Evolutionary conservation across 2,329 filamentous ascomycete genomes (phyloP), one percentile per base, ranked within the genome.

Genomic region (Colletotrichum trifolii): DNA sequence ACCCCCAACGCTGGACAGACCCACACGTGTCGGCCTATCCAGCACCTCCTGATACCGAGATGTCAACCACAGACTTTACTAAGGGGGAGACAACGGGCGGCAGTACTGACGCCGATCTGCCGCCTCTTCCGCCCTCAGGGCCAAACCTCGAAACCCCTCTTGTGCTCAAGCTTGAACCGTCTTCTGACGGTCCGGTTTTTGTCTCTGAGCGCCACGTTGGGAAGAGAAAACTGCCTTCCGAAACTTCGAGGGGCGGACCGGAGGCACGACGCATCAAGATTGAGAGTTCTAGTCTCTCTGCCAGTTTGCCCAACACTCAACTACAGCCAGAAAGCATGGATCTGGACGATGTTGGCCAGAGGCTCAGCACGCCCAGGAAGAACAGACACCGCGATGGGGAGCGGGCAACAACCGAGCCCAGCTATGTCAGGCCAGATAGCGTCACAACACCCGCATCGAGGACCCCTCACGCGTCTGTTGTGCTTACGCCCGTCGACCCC

Each of bases 301-400:
- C 25, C 25, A 40, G 66, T 73, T 57, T 73, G 46, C 71, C 62
- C 12, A 69, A 69, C 46, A 75, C 74, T 46, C 67, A 66, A 13
- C 67, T 66, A 50, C 65, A 67, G 9, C 77, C 85, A 45, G 87
- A 88, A 55, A 90, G 87, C 58, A 80, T 90, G 54, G 88, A 91
- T 71, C 78, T 91, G 10, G 85, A 88, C 70, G 79, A 83, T 46
- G 75, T 81, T 55, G 82, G 80, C 8, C 74, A 73, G 46, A 75
- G 50, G 77, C 82, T 70, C 73, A 68, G 79, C 55, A 86, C 81
- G 11, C 80, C 79, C 54, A 77, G 76, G 67, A 80, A 82, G n/a
- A 60, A 62, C 13, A 66, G 62, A 15, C 13, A 52, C 8, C 12
- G 36, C 9, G 60, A 60, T n/a, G 33, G 13, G n/a, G 43, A 36